phyloP scores from a whole-genome alignment of 169 alveolate species.

The Plasmodium coatneyi region DNA sequence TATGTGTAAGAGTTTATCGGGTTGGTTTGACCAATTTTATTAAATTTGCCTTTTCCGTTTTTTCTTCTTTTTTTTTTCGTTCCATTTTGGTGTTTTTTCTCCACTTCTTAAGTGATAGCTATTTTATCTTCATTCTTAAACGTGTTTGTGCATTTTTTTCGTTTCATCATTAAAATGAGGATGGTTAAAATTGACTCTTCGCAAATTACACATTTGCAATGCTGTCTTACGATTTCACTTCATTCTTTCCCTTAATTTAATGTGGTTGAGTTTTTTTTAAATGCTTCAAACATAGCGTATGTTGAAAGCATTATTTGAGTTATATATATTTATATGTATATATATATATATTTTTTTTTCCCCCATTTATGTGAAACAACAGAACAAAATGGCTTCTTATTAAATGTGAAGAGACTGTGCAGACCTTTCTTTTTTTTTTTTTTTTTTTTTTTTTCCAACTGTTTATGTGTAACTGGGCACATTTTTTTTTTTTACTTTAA shows the following conservation, averaged over 20 bases:
- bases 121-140: not conserved
- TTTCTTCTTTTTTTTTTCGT: not conserved
- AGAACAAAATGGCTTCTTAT: constrained; percentile 18
- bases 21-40: not conserved
- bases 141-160: not conserved
- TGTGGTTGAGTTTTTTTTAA: not conserved
- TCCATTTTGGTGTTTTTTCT: not conserved
- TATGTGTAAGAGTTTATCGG: not conserved
- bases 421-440: no score
- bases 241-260: not conserved
- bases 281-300: not conserved
- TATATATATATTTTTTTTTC: not conserved
- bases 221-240: not conserved
- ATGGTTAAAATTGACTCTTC: not conserved
- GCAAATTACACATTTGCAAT: not conserved
- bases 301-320: constrained; percentile 4
- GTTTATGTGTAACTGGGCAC: not conserved
- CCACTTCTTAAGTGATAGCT: not conserved
- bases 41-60: not conserved
- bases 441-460: constrained; percentile 12
- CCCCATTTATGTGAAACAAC: not conserved
- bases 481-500: not conserved
- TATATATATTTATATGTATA: not conserved
- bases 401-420: not conserved
- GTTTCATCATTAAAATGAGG: not conserved